Base-by-base conservation (phyloP, 805 yeast genomes). In the Scheffersomyces ergatensis region DNA sequence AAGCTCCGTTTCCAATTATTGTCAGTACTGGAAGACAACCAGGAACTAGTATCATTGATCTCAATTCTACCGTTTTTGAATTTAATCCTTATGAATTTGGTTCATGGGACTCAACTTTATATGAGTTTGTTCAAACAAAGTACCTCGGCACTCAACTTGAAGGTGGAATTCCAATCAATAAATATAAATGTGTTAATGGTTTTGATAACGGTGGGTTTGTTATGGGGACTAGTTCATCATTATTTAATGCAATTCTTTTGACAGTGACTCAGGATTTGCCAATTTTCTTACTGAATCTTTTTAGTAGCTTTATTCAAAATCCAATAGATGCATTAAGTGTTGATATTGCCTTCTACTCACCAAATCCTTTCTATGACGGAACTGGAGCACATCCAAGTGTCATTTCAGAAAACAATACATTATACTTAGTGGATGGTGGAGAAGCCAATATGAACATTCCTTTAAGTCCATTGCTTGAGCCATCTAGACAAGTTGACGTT, bases 21-120 rank as follows among this genome's bases (percentile, higher is more conserved):
- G 46, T 65, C 14, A 56, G 71, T 5, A 80, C 79, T 52, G 86
- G 85, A 33, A 69, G 88, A 60, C 65, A 73, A n/a, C 86, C 87
- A 8, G 78, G 77, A 20, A 70, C 83, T 3, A 36, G 45, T 3
- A 70, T 83, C 37, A 63, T 85, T 35, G 70, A 76, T 44, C 53
- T 62, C 20, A 88, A 87, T 67, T 81, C 95, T 8, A 85, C 96
- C 1, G 74, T 67, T 1, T 64, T 62, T 43, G 73, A 68, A 38
- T 45, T 65, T 27, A 58, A 50, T 33, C 70, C 74, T 3, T 63
- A 48, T 35, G 74, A 68, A 44, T 48, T 68, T 17, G 74, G 74
- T 0, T 58, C 66, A 2, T 67, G 72, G 72, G 74, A 67, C 43
- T 64, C 67, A 5, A 49, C 63, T 12, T 47, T 67, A 18, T 43